Evolutionary conservation across 2,329 filamentous ascomycete species (phyloP).

Genomic region (Botrytis pseudocinerea): DNA sequence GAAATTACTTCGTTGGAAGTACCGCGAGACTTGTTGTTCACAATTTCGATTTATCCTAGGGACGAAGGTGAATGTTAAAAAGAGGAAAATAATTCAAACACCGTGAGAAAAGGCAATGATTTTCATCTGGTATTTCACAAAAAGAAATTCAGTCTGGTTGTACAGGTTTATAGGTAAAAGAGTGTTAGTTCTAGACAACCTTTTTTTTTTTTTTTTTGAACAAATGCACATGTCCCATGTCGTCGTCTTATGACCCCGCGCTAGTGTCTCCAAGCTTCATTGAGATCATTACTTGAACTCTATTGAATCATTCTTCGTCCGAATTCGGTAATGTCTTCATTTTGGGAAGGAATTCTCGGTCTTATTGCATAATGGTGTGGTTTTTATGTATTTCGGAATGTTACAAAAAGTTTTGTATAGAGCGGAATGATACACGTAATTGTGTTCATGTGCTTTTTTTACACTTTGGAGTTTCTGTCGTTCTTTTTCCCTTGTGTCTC

Average conservation of each 20-base stretch:
- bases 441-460: background rate
- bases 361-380: background rate
- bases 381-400: background rate
- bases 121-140: background rate
- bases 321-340: background rate
- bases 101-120: background rate
- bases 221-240: conserved; percentile 21
- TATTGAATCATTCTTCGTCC: conserved; percentile 16
- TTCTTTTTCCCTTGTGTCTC: background rate
- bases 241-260: conserved; percentile 21
- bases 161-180: conserved; percentile 1
- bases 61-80: background rate
- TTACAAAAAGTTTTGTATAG: background rate
- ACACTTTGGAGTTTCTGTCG: background rate
- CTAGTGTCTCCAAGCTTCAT: background rate
- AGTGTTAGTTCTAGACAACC: background rate
- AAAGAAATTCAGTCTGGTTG: background rate
- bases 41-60: background rate
- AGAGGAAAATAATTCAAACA: background rate
- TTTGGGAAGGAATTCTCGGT: conserved; percentile 6
- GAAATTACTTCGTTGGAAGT: background rate
- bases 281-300: conserved; percentile 7
- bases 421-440: background rate
- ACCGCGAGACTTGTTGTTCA: background rate
- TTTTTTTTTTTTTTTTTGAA: background rate